Evolutionary conservation across 371 early-diverging fungal genomes (phyloP), one percentile per base, ranked within the genome.

Genomic region (Mucor indicus): DNA sequence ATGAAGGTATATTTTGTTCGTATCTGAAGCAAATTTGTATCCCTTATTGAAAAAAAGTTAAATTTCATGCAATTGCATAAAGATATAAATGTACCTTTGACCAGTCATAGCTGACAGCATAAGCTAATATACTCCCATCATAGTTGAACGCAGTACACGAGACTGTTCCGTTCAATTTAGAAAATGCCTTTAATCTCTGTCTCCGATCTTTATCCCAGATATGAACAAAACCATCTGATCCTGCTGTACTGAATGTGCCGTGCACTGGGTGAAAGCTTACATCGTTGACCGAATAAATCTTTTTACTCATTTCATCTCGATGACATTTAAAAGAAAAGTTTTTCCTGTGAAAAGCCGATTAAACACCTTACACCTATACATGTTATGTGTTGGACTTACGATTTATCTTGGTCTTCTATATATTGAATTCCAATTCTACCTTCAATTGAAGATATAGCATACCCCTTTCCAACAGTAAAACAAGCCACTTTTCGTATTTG

Each of bases 91-190:
- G n/a, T 81, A 80, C 99, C 80, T 95, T 96, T 64, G 84, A 77
- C 99, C 99, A 99, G 69, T 99, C 99, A 64, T 99, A 96, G 23
- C 93, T 85, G 15, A 86, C 76, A 2, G 93, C 94, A 62, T 98
- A 98, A 11, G 96, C 96, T 62, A 95, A 94, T 43, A 95, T 90
- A 22, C 69, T 77, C 25, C 98, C 98, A 33, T 87, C 89, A 21
- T 83, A 74, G 61, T 89, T 95, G 64, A 97, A 96, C 0, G 90
- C 79, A 4, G 92, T 81, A 33, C 85, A 72, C 2, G 90, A 65
- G 39, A 98, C 87, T 10, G 91, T 89, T 2, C 60, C 71, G 19
- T 80, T 80, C 23, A 75, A 62, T 37, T 79, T 78, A 35, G 58
- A 44, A 57, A 87, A 81, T 8, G 75, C 59, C 69, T 93, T 92